Percentiles rank a stretch among this genome's conserved stretches.
Conservation (phyloP, 257 asterid species). For the Cynanchum wilfordii region DNA sequence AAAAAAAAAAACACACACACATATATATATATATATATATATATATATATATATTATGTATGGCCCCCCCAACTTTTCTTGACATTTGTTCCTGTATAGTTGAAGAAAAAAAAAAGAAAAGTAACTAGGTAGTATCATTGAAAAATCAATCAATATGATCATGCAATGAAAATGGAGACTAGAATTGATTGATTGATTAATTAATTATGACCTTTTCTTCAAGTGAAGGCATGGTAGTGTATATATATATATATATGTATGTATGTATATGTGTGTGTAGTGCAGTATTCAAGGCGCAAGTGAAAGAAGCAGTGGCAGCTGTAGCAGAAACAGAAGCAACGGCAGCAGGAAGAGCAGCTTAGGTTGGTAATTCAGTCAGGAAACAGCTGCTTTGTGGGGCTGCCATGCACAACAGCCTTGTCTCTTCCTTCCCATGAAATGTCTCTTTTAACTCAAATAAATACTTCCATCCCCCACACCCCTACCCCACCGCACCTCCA, state of each 20-base stretch:
- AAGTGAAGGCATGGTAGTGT: slow-evolving; percentile 10
- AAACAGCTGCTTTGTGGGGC: slow-evolving; percentile 32
- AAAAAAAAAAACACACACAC: neutral
- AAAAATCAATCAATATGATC: neutral
- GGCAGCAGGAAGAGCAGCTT: neutral
- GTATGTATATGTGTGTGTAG: neutral
- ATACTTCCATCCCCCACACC: neutral
- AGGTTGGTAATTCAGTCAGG: slow-evolving; percentile 21
- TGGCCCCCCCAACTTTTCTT: neutral
- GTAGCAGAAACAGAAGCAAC: slow-evolving; percentile 4
- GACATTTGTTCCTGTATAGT: neutral
- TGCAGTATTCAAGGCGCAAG: slow-evolving; percentile 3
- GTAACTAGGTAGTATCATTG: neutral
- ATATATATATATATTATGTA: no score
- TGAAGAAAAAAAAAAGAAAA: neutral
- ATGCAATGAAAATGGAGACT: neutral
- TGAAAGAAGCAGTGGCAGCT: slow-evolving; percentile 10
- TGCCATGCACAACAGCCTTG: slow-evolving; percentile 35
- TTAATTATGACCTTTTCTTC: neutral
- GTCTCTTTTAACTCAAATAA: slow-evolving; percentile 36
- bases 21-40: neutral
- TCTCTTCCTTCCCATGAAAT: slow-evolving; percentile 47
- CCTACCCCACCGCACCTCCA: neutral
- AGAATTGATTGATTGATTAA: neutral
- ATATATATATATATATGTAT: no score